phyloP scores from a whole-genome alignment of 495 filamentous ascomycete genomes.

The Chaetomium tenue region DNA sequence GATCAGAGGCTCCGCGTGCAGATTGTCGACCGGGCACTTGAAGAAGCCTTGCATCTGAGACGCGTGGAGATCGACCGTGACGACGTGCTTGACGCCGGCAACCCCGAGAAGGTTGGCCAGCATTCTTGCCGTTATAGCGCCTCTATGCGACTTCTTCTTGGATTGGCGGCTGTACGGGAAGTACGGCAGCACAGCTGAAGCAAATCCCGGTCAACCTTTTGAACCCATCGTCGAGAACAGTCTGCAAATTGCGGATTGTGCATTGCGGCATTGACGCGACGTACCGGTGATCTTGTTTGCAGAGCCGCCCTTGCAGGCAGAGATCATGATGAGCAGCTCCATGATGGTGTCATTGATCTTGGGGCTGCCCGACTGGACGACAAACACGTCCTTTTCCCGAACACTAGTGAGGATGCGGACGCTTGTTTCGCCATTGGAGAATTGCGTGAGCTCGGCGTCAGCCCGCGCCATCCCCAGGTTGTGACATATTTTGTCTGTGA shows the following conservation, averaged over 20 bases:
- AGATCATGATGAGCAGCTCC: slow-evolving; percentile 98
- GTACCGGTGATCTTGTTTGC: slow-evolving; percentile 95
- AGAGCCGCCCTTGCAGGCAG: slow-evolving; percentile 95
- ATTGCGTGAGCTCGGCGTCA: slow-evolving; percentile 58
- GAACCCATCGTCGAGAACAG: not conserved
- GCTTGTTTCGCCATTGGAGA: slow-evolving; percentile 84
- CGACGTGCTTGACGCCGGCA: slow-evolving; percentile 93
- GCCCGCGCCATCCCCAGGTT: slow-evolving; percentile 58
- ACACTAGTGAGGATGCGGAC: slow-evolving; percentile 92
- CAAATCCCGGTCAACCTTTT: slow-evolving; percentile 5
- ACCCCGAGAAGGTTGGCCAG: slow-evolving; percentile 90
- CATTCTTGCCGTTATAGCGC: slow-evolving; percentile 95
- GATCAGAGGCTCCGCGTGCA: slow-evolving; percentile 93
- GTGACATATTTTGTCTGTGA: slow-evolving; percentile 58
- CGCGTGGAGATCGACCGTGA: slow-evolving; percentile 94
- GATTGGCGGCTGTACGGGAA: slow-evolving; percentile 98
- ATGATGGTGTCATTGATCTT: slow-evolving; percentile 99
- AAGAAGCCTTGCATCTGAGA: slow-evolving; percentile 99
- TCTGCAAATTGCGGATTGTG: not conserved
- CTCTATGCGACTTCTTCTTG: slow-evolving; percentile 97
- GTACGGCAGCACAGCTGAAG: slow-evolving; percentile 90
- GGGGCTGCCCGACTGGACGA: slow-evolving; percentile 93
- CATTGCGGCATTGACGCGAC: slow-evolving; percentile 28
- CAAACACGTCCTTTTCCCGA: slow-evolving; percentile 97
- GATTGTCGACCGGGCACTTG: slow-evolving; percentile 94